Conservation (phyloP, 345 rosid genomes). For the Melaleuca alternifolia region DNA sequence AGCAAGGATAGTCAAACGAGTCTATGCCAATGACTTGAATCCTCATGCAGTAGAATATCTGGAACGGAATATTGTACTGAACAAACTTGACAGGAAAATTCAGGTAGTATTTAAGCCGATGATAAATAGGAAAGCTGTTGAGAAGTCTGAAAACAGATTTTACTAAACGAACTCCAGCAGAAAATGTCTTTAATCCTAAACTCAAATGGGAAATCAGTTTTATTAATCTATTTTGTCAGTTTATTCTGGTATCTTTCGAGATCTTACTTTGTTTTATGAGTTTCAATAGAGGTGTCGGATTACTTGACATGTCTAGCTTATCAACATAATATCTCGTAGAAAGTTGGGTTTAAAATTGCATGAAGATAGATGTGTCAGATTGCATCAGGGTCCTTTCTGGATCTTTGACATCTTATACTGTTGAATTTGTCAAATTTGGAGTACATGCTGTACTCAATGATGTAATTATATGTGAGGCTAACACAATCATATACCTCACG, state of each 20-base stretch:
- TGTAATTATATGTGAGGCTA: neutral
- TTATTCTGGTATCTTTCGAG: neutral
- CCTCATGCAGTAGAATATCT: conserved; percentile 72
- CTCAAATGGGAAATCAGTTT: neutral
- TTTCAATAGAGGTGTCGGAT: neutral
- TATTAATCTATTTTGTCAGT: neutral
- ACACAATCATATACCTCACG: neutral
- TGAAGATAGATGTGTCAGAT: neutral
- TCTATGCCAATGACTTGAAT: conserved; percentile 86
- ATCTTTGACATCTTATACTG: neutral
- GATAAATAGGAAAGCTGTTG: neutral
- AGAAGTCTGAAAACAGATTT: neutral
- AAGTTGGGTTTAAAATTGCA: neutral
- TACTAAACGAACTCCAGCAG: neutral
- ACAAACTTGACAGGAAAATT: conserved; percentile 70
- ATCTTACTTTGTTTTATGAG: neutral
- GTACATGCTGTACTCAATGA: neutral
- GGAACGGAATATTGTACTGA: conserved; percentile 61
- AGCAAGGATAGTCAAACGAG: conserved; percentile 72
- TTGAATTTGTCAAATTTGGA: neutral
- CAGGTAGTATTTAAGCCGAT: conserved; percentile 24
- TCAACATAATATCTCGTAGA: neutral
- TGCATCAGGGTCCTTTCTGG: neutral
- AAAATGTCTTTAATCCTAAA: neutral
- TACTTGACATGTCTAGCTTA: neutral